Percentiles rank a stretch among this genome's conserved stretches.
These are phyloP conservation scores for Nicotiana knightiana DNA, from an alignment of 257 asterid species.

Conservation along the genomic window DNA sequence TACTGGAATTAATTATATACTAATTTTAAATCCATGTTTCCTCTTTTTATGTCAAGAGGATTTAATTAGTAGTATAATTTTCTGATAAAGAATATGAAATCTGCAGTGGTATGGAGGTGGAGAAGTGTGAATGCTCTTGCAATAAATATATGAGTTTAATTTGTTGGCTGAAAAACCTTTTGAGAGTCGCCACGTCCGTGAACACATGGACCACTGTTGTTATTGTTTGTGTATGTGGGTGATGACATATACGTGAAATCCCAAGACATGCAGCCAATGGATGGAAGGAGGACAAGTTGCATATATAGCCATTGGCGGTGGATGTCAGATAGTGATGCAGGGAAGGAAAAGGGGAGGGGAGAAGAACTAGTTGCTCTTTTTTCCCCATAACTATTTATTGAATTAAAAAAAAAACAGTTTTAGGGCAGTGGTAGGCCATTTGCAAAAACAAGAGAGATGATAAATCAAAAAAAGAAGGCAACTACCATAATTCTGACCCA, in stretches of 20 bases:
- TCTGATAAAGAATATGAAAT: too few relatives aligned
- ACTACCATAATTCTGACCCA: conserved; percentile 21
- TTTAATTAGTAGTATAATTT: too few relatives aligned
- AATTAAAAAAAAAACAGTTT: not conserved
- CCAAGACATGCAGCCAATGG: conserved; percentile 33
- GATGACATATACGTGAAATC: conserved; percentile 10
- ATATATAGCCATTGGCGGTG: conserved; percentile 37
- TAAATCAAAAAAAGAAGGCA: conserved; percentile 10
- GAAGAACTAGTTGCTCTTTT: conserved; percentile 8
- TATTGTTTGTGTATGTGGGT: not conserved
- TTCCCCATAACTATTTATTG: conserved; percentile 47
- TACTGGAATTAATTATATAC: not conserved
- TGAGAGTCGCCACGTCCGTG: conserved; percentile 9
- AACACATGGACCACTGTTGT: conserved; percentile 5
- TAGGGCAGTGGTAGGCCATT: conserved; percentile 15
- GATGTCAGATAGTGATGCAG: conserved; percentile 34
- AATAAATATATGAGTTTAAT: not conserved
- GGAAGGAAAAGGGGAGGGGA: conserved; percentile 17
- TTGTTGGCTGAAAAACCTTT: not conserved
- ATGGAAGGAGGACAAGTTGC: conserved; percentile 33
- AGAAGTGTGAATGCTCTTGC: not conserved
- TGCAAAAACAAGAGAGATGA: conserved; percentile 9
- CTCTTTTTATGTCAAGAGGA: too few relatives aligned
- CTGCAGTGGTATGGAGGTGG: not conserved
- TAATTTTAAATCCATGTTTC: not conserved